Base-by-base conservation (phyloP, 805 yeast species). In the Saccharomycopsis oosterbeekiorum region DNA sequence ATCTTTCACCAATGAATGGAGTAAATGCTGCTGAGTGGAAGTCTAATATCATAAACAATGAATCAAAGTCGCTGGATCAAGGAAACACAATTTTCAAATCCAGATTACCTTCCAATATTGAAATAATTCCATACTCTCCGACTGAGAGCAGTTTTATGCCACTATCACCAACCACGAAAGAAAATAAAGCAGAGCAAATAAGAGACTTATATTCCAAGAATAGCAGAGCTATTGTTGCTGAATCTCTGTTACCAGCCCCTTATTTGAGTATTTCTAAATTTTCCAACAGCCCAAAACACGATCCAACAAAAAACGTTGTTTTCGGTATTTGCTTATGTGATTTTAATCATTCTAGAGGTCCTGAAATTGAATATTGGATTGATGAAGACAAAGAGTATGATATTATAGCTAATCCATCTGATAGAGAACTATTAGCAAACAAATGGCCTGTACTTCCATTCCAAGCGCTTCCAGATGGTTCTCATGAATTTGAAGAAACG, bases 381-480 rank as follows among this genome's bases (percentile, higher is more conserved):
- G 83, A 84, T 2, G 60, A 70, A 29, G 59, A 64, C 40, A 83
- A 81, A 68, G 74, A 75, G 62, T 73, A 74, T 53, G 71, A 74
- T 59, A 65, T 70, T 0, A 64, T 60, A 6, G 67, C 62, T 4
- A 76, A 78, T 1, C 75, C 72, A 34, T 75, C 73, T 37, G 37
- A 61, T n/a, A 65, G 62, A 1, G 68, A 73, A 47, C 67, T 70
- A 41, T 70, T 69, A 34, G 67, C 71, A 15, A 68, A 74, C 2
- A 74, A 87, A 19, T 94, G 97, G 92, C 91, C 94, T 11, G 84
- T 86, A 68, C 73, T 94, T 51, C 96, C 99, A 2, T 94, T 94
- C 69, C 97, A 92, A 70, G 96, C 97, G 1, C 75, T 94, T 24
- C 98, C 99, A 0, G 99, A 94, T 73, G 98, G 98, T 4, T 86